A percentile compares a stretch with the other conserved stretches of the same genome.
Evolutionary conservation across 306 rosid genomes (phyloP).

Genomic region (Pachyrhizus erosus): DNA sequence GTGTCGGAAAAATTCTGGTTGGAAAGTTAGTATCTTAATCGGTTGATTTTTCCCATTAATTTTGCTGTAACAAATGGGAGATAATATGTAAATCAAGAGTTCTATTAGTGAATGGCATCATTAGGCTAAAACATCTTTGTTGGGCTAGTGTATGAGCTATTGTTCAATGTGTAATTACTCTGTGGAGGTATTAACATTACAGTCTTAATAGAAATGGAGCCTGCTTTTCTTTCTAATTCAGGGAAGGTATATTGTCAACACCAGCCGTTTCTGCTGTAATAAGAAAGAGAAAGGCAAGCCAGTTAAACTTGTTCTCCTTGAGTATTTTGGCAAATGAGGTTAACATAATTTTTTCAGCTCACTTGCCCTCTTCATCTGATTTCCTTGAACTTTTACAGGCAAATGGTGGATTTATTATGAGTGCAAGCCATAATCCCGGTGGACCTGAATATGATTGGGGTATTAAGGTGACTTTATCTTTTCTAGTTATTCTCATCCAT

Average conservation of each 20-base stretch:
- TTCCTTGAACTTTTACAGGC: constrained; percentile 62
- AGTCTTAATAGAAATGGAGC: constrained; percentile 28
- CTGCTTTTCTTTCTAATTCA: constrained; percentile 43
- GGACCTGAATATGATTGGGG: constrained; percentile 99
- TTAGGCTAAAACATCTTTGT: constrained; percentile 20
- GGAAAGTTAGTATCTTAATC: constrained; percentile 76
- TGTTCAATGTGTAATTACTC: constrained; percentile 19
- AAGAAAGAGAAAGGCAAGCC: constrained; percentile 83
- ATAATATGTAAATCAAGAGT: constrained; percentile 34
- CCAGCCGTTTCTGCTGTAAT: constrained; percentile 99
- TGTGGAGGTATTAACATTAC: not conserved
- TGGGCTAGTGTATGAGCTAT: constrained; percentile 10
- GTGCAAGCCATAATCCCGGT: constrained; percentile 99
- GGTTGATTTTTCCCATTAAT: constrained; percentile 29
- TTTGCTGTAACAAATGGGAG: constrained; percentile 18
- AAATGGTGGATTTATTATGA: constrained; percentile 98
- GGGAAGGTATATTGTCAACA: constrained; percentile 95
- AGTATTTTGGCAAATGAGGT: constrained; percentile 41
- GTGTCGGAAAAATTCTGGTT: constrained; percentile 90
- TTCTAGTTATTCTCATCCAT: constrained; percentile 18
- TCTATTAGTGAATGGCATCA: not conserved
- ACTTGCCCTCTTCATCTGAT: constrained; percentile 10
- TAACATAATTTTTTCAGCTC: constrained; percentile 27
- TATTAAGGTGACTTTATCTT: constrained; percentile 75
- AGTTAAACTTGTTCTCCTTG: constrained; percentile 2